Percentiles rank a stretch among this genome's conserved stretches.
Conservation (phyloP, 441 rosid genomes). For the Geranium incanum region DNA sequence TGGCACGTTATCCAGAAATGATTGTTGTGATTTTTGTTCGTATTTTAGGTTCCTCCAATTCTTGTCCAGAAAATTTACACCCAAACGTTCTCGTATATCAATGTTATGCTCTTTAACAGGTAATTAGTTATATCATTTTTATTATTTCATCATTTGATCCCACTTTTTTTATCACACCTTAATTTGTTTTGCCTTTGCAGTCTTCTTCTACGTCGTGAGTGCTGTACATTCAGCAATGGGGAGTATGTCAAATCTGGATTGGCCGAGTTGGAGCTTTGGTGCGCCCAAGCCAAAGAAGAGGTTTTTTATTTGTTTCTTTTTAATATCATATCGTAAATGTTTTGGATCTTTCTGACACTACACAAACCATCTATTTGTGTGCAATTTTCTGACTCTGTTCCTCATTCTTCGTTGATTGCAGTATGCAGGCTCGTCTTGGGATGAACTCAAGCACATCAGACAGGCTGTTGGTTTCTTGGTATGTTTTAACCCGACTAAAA, state of each 20-base stretch:
- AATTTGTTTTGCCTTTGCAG: conserved; percentile 15
- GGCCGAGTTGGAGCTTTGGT: conserved; percentile 96
- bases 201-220: conserved; percentile 4
- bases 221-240: conserved; percentile 29
- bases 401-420: conserved; percentile 26
- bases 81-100: conserved; percentile 3
- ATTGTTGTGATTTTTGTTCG: not conserved
- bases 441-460: conserved; percentile 65
- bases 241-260: conserved; percentile 94
- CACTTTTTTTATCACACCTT: conserved; percentile 15
- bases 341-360: not conserved
- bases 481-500: conserved; percentile 14
- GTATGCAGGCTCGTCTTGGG: conserved; percentile 87
- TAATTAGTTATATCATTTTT: conserved; percentile 18
- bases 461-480: conserved; percentile 79
- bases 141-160: conserved; percentile 17
- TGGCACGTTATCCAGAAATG: not conserved
- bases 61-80: conserved; percentile 10
- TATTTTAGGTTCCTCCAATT: conserved; percentile 8
- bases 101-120: conserved; percentile 21
- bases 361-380: conserved; percentile 5
- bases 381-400: not conserved
- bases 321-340: not conserved
- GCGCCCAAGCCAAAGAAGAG: conserved; percentile 89
- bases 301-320: conserved; percentile 18